These are phyloP conservation scores for Nakazawaea laoshanensis DNA, from an alignment of 805 yeast genomes.

Conservation along the genomic window DNA sequence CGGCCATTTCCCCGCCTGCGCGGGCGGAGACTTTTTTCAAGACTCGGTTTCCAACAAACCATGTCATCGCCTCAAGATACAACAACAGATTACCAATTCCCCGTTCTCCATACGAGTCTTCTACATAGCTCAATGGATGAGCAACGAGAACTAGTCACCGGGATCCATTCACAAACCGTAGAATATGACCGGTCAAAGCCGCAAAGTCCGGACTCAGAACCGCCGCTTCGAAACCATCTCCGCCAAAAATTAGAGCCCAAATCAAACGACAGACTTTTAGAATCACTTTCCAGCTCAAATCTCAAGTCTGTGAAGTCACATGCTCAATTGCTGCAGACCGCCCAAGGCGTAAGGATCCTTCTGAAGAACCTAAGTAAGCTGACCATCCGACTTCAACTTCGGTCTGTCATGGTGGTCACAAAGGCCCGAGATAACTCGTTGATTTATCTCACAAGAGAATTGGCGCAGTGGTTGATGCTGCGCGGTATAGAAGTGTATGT, in stretches of 20 bases:
- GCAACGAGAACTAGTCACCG: slow-evolving; percentile 6
- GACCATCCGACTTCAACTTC: slow-evolving; percentile 60
- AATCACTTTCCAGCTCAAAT: slow-evolving; percentile 25
- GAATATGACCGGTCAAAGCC: not conserved
- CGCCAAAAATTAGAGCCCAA: slow-evolving; percentile 4
- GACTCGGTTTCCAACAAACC: too few species aligned
- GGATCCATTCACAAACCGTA: slow-evolving; percentile 2
- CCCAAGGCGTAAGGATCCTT: slow-evolving; percentile 69
- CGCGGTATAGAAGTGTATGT: slow-evolving; percentile 49
- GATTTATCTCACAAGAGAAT: slow-evolving; percentile 66
- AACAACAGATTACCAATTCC: too few species aligned
- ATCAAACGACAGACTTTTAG: slow-evolving; percentile 5
- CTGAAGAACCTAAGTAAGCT: slow-evolving; percentile 67
- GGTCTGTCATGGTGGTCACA: slow-evolving; percentile 75
- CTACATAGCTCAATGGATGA: slow-evolving; percentile 4
- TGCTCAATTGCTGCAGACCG: slow-evolving; percentile 71
- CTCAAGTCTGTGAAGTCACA: slow-evolving; percentile 56
- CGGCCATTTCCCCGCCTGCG: too few species aligned
- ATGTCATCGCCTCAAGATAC: too few species aligned
- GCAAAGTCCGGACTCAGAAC: not conserved
- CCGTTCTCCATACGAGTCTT: slow-evolving; percentile 8
- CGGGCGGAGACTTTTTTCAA: too few species aligned
- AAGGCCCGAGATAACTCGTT: slow-evolving; percentile 81
- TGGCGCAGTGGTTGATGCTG: slow-evolving; percentile 67
- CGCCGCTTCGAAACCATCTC: slow-evolving; percentile 1